phyloP scores from a whole-genome alignment of 2,329 filamentous ascomycete genomes.

The Rhytidhysteron rufulum region DNA sequence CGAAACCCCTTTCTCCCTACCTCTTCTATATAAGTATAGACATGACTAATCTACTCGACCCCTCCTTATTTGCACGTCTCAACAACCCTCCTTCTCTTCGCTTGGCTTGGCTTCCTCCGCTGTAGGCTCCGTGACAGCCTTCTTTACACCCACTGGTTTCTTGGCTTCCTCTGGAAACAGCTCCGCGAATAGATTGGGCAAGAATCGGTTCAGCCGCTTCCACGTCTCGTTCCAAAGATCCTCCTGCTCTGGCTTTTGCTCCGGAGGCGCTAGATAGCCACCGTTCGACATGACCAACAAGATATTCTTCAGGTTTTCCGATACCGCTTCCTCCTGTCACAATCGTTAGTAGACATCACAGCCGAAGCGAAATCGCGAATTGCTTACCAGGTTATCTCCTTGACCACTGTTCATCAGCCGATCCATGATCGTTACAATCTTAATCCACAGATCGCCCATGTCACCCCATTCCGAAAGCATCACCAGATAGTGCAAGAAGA shows the following conservation, averaged over 20 bases:
- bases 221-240: constrained; percentile 60
- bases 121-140: neutral
- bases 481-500: constrained; percentile 90
- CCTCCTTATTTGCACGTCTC: neutral
- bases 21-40: too few species aligned
- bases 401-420: constrained; percentile 94
- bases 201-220: constrained; percentile 56
- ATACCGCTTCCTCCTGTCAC: constrained; percentile 84
- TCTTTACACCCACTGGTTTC: constrained; percentile 3
- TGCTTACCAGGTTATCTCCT: constrained; percentile 76
- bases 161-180: constrained; percentile 51
- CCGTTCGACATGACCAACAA: constrained; percentile 91
- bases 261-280: constrained; percentile 73
- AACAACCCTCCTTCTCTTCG: neutral
- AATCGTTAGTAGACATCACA: constrained; percentile 9
- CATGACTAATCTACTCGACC: too few species aligned
- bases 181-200: constrained; percentile 57
- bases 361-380: constrained; percentile 4
- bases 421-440: constrained; percentile 92
- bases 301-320: constrained; percentile 94
- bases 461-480: constrained; percentile 80
- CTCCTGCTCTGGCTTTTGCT: constrained; percentile 47
- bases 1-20: too few species aligned
- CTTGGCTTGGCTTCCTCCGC: neutral
- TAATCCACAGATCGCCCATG: constrained; percentile 87